A percentile compares a stretch with the other conserved stretches of the same genome.
Conservation (phyloP, 108 stramenopile species). For the Fistulifera solaris region DNA sequence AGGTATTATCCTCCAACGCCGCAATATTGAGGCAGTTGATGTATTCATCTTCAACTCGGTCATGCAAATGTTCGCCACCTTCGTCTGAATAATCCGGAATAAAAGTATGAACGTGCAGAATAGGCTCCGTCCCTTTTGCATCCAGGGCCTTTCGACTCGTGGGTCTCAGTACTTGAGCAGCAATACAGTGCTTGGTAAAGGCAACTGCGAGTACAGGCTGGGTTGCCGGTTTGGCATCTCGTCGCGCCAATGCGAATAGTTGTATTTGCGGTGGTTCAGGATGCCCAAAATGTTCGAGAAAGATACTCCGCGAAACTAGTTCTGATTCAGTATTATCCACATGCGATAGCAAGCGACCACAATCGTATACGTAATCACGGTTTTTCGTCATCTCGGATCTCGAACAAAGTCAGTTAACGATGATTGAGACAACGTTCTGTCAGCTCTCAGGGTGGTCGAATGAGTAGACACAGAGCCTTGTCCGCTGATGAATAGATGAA, state of each 20-base stretch:
- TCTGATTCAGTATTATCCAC: no score
- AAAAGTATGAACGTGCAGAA: neutral
- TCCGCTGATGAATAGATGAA: no score
- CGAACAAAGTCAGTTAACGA: no score
- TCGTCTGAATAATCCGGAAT: neutral
- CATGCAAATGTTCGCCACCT: neutral
- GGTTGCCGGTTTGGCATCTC: no score
- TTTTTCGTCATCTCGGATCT: no score
- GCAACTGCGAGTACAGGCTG: neutral
- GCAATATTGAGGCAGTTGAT: slow-evolving; percentile 26
- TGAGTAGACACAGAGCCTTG: no score
- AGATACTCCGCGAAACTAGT: no score
- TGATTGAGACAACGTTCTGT: no score
- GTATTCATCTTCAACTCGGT: slow-evolving; percentile 22
- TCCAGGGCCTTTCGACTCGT: neutral
- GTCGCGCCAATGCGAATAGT: neutral
- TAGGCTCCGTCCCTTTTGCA: neutral
- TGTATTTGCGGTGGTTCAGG: neutral
- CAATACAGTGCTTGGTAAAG: slow-evolving; percentile 2
- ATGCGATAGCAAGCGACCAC: no score
- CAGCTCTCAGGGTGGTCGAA: no score
- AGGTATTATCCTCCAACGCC: slow-evolving; percentile 15
- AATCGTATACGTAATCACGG: no score
- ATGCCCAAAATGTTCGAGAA: slow-evolving; percentile 1
- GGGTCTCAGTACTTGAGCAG: neutral